Conservation (phyloP, 495 filamentous ascomycete species). For the Bryoglossum gracile region DNA sequence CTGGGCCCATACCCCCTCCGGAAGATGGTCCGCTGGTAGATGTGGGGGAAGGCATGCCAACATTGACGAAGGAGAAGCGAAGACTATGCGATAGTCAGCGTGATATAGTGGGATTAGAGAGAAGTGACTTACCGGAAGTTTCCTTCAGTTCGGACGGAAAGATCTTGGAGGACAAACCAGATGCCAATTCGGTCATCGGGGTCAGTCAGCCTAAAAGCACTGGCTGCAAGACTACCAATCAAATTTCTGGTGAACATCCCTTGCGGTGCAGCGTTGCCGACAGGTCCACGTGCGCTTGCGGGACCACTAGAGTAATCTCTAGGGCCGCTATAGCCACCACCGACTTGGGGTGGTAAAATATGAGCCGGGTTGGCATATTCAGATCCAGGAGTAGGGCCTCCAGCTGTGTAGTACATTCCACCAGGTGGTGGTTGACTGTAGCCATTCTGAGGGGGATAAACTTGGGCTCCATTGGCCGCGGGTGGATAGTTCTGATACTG, state of each 20-base stretch:
- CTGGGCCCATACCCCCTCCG: constrained; percentile 3
- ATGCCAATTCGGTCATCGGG: constrained; percentile 79
- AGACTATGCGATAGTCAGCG: constrained; percentile 28
- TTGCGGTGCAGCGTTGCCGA: constrained; percentile 42
- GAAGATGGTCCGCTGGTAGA: constrained; percentile 22
- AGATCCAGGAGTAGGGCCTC: constrained; percentile 9
- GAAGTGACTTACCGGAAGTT: constrained; percentile 61
- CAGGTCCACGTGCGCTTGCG: constrained; percentile 7
- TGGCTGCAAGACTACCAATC: constrained; percentile 86
- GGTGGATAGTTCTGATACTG: constrained; percentile 10
- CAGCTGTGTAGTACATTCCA: constrained; percentile 8
- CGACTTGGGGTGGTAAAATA: too few species aligned
- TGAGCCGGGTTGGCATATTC: constrained; percentile 3
- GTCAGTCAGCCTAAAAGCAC: constrained; percentile 80
- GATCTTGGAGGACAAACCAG: constrained; percentile 95
- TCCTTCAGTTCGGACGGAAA: constrained; percentile 90
- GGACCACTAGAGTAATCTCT: too few species aligned
- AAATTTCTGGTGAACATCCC: constrained; percentile 97
- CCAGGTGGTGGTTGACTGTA: constrained; percentile 7
- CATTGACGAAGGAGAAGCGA: constrained; percentile 69
- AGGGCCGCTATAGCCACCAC: too few species aligned
- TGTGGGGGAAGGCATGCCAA: constrained; percentile 41
- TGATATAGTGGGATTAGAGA: constrained; percentile 11
- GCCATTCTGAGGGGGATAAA: constrained; percentile 19
- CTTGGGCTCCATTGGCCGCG: constrained; percentile 5